Conservation (phyloP, 73 alveolate genomes). For the Paraurostyla sp. region DNA sequence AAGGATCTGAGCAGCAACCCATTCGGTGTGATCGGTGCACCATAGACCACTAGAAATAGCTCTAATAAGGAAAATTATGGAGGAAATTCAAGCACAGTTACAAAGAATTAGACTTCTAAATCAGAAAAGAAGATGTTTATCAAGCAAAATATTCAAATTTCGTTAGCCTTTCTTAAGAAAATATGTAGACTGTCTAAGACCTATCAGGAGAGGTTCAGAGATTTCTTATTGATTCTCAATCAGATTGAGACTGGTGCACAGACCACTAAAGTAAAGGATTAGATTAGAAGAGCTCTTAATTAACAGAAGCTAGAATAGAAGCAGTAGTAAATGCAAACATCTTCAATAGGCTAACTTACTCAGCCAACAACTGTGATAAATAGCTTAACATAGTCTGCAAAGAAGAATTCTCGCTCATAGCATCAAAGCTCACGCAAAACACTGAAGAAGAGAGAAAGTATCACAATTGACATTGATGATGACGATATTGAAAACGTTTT, state of each 20-base stretch:
- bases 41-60: slow-evolving; percentile 38
- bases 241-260: slow-evolving; percentile 14
- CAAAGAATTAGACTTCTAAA: not conserved
- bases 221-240: not conserved
- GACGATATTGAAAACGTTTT: not conserved
- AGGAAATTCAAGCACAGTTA: not conserved
- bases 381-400: no score
- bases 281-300: slow-evolving; percentile 31
- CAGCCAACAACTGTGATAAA: no score
- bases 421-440: no score
- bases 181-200: slow-evolving; percentile 43
- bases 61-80: slow-evolving; percentile 54
- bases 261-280: slow-evolving; percentile 31
- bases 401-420: not conserved
- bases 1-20: slow-evolving; percentile 33
- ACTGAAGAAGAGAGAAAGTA: not conserved
- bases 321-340: not conserved
- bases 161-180: slow-evolving; percentile 44
- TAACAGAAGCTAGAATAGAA: not conserved
- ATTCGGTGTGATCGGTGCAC: slow-evolving; percentile 25
- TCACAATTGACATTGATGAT: slow-evolving; percentile 39
- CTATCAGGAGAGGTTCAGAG: slow-evolving; percentile 28
- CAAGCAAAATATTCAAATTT: slow-evolving; percentile 6
- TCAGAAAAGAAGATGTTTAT: slow-evolving; percentile 43
- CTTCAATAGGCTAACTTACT: no score